Base-by-base conservation (phyloP, 768 basidiomycete genomes). In the Trametes coccinea region DNA sequence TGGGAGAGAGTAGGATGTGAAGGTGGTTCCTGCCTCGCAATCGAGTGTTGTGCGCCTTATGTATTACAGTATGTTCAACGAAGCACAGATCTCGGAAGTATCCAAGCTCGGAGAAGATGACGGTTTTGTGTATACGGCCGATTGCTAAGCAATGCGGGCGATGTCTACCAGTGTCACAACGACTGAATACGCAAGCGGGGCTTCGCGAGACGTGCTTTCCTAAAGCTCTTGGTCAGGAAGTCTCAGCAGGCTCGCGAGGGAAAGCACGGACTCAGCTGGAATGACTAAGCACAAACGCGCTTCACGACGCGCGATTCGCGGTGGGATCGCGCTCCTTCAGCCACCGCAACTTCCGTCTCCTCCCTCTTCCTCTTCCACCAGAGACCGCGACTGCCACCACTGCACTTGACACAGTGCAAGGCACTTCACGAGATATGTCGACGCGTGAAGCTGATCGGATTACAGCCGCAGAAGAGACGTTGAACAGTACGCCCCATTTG, bases 381-480 rank as follows among this genome's bases (percentile, higher is more conserved):
- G 13, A 39, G 8, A 39, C 8, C 39, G 39, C 13, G 13, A 7
- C 39, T 39, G 8, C 39, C 39, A 22, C 22, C 22, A 22, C 22
- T 22, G 22, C 22, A 22, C 22, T 22, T 22, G 34, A 14, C 41
- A 8, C 41, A 8, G n/a, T 8, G 7, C 14, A 43, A 14, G 11
- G 27, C 40, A 17, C 39, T 4, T 27, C 17, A 30, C 27, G 14
- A 17, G 14, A 43, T 9, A 64, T 64, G 62, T 64, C 62, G 7
- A 59, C 62, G 11, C 58, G 62, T 5, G 62, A 64, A 29, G 52
- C 62, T 1, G 62, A 60, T 30, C 53, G 62, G 6, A 45, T 60
- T 6, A 52, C 58, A 5, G 56, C 62, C 30, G 62, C 62, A 9
- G 58, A 64, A 51, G 62, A 64, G 27, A 64, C 62, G 5, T 45